Evolutionary conservation across 345 rosid genomes (phyloP), one percentile per base, ranked within the genome.

Genomic region (Fremontodendron californicum): DNA sequence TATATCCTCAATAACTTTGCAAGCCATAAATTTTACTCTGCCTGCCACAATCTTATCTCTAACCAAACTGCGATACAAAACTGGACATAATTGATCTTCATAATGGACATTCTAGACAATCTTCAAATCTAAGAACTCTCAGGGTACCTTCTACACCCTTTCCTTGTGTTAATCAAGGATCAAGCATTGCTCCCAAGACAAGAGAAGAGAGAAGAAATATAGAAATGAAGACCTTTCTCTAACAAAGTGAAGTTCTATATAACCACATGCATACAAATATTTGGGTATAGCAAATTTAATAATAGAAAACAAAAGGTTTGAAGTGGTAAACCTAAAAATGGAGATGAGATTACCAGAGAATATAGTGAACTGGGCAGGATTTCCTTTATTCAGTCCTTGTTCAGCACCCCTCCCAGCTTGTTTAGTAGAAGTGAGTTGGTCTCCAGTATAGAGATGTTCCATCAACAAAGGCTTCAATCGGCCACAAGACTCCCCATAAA

Each of bases 401-500:
- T 79, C 87, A 40, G 80, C 58, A 49, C 70, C 39, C 25, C 46
- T 64, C 29, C 68, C 66, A 69, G 80, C 82, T 74, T 78, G 89
- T 58, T 78, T 88, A 67, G 89, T 55, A 12, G 82, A 79, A 63
- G 62, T 64, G 49, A 84, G 23, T 35, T 73, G 84, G 70, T 78
- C 82, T 45, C 76, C 89, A 25, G 33, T 66, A 73, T 74, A 75
- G 25, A 74, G 54, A 73, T 80, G 84, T 39, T 75, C 90, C 31
- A 84, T 75, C 63, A 86, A 71, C 23, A 80, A 83, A 27, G 88
- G 65, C 82, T 87, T 88, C 82, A 81, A 75, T 71, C 85, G 77
- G 78, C 85, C 83, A 70, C 79, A 82, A 29, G 88, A 78, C n/a
- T 87, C 89, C 19, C 86, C 87, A 79, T 57, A 78, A 82, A 75